A percentile compares a stretch with the other conserved stretches of the same genome.
Conservation (phyloP, 1,284 basidiomycete species). For the Boletus chippewaensis region DNA sequence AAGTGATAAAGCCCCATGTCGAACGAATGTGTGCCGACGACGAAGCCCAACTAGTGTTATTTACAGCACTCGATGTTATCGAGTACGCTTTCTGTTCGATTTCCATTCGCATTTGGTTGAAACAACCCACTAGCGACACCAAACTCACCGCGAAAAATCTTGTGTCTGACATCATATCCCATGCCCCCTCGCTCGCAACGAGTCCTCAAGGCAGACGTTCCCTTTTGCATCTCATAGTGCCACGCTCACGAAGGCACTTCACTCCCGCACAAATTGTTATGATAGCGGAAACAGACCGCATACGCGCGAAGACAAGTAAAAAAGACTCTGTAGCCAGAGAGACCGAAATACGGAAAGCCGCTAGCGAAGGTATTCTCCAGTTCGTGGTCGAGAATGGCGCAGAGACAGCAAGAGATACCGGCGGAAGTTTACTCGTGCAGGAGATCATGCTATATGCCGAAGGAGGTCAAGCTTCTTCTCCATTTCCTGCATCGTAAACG, state of each 20-base stretch:
- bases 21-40: slow-evolving; percentile 81
- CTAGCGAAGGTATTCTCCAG: slow-evolving; percentile 61
- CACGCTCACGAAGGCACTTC: slow-evolving; percentile 73
- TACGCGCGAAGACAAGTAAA: slow-evolving; percentile 62
- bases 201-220: slow-evolving; percentile 67
- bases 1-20: slow-evolving; percentile 79
- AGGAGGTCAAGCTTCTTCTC: slow-evolving; percentile 51
- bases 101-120: slow-evolving; percentile 5
- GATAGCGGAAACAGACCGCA: slow-evolving; percentile 61
- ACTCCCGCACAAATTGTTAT: slow-evolving; percentile 68
- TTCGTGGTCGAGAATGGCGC: slow-evolving; percentile 59
- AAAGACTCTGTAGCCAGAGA: slow-evolving; percentile 59
- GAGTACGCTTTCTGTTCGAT: slow-evolving; percentile 49
- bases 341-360: slow-evolving; percentile 62
- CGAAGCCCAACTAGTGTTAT: slow-evolving; percentile 82
- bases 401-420: slow-evolving; percentile 63
- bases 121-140: slow-evolving; percentile 56
- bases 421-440: slow-evolving; percentile 66
- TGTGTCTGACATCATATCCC: slow-evolving; percentile 53
- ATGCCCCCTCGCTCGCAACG: slow-evolving; percentile 49
- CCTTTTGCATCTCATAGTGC: slow-evolving; percentile 74
- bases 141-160: slow-evolving; percentile 79
- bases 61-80: slow-evolving; percentile 80
- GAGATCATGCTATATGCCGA: slow-evolving; percentile 80
- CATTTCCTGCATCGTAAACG: neutral